Conservation (phyloP, 805 yeast species). For the Zygoascus bituminiphila region DNA sequence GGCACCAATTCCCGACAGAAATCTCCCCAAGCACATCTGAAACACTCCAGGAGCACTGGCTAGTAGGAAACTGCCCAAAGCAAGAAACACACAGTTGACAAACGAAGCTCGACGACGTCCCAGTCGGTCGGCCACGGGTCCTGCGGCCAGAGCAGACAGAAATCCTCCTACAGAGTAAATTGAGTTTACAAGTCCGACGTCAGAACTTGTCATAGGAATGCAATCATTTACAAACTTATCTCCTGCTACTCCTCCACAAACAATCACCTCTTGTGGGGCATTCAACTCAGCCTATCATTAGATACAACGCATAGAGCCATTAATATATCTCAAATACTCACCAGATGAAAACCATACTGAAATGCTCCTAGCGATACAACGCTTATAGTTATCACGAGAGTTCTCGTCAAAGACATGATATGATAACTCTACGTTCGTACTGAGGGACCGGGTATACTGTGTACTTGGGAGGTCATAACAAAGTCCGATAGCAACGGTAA, state of each 20-base stretch:
- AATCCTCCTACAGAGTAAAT: slow-evolving; percentile 81
- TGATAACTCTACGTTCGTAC: too few species aligned
- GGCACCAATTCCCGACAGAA: slow-evolving; percentile 76
- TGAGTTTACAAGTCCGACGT: slow-evolving; percentile 55
- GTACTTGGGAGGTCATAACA: too few species aligned
- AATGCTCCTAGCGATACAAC: slow-evolving; percentile 70
- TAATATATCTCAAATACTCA: slow-evolving; percentile 12
- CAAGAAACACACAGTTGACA: slow-evolving; percentile 42
- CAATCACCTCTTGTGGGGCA: slow-evolving; percentile 70
- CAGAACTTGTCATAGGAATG: slow-evolving; percentile 39
- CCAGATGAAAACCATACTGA: slow-evolving; percentile 90
- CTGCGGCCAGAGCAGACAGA: slow-evolving; percentile 61
- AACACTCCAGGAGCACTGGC: slow-evolving; percentile 39
- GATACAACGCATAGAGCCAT: background rate
- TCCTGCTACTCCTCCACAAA: slow-evolving; percentile 32
- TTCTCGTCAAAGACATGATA: background rate
- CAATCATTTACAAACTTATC: slow-evolving; percentile 34
- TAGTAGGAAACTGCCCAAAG: slow-evolving; percentile 57
- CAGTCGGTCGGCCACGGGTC: slow-evolving; percentile 49
- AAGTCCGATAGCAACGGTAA: too few species aligned
- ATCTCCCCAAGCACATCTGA: slow-evolving; percentile 55
- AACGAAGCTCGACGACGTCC: slow-evolving; percentile 56
- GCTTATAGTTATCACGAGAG: background rate
- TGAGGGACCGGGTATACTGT: too few species aligned
- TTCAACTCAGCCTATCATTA: slow-evolving; percentile 60